These are phyloP conservation scores for Hansfordia pulvinata DNA, from an alignment of 2,329 filamentous ascomycete species.

Conservation along the genomic window DNA sequence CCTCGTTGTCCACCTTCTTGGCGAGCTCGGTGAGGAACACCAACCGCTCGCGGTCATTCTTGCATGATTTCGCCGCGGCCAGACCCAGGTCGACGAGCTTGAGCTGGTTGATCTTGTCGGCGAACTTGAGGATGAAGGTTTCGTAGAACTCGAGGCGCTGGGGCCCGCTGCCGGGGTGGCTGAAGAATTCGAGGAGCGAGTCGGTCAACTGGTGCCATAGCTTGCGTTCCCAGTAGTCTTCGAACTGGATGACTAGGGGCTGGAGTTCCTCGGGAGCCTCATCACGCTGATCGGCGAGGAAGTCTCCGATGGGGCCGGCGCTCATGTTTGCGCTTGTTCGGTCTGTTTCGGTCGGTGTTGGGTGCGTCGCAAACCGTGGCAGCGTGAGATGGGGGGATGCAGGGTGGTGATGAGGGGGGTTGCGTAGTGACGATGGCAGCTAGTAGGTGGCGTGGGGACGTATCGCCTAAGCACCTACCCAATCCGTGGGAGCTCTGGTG, in stretches of 20 bases:
- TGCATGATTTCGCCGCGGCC: conserved; percentile 74
- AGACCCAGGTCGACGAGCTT: conserved; percentile 88
- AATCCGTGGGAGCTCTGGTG: no score
- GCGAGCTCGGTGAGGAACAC: conserved; percentile 72
- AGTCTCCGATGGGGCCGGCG: conserved; percentile 77
- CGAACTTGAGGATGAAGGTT: conserved; percentile 88
- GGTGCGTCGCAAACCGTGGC: no score
- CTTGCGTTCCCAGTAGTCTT: conserved; percentile 96
- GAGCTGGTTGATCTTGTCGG: conserved; percentile 97
- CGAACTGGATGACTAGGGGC: conserved; percentile 77
- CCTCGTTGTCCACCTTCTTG: conserved; percentile 79
- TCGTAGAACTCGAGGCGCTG: conserved; percentile 88
- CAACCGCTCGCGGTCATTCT: conserved; percentile 76
- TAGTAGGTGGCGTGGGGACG: no score
- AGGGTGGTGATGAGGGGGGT: no score
- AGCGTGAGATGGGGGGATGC: conserved; percentile 10
- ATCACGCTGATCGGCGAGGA: conserved; percentile 83
- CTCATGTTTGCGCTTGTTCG: conserved; percentile 45
- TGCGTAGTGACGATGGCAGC: no score
- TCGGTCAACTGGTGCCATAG: conserved; percentile 98
- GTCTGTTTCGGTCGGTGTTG: no score
- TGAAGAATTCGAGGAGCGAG: conserved; percentile 77
- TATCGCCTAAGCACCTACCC: no score
- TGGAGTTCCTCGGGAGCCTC: conserved; percentile 79
- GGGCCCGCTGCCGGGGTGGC: conserved; percentile 61